These are phyloP conservation scores for Diaporthe humulicola DNA, from an alignment of 2,329 filamentous ascomycete genomes.

Conservation along the genomic window DNA sequence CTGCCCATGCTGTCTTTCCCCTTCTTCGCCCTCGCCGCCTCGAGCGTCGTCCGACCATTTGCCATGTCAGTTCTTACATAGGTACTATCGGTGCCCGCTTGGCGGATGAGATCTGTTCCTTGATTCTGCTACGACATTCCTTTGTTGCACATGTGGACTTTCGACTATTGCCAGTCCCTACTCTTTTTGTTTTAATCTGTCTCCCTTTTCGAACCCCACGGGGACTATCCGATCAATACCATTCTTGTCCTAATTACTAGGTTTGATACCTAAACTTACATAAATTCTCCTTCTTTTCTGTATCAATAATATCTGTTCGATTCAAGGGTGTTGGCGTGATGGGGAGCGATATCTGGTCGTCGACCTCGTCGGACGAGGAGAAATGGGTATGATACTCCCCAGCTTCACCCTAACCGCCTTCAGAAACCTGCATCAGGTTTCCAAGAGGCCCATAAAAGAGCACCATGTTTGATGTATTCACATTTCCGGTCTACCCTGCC, in stretches of 20 bases:
- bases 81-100: conserved; percentile 11
- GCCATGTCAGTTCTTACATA: conserved; percentile 23
- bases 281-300: neutral
- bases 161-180: conserved; percentile 19
- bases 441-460: neutral
- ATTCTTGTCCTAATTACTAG: neutral
- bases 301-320: neutral
- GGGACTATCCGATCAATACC: neutral
- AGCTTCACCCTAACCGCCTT: neutral
- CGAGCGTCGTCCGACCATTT: conserved; percentile 19
- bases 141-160: conserved; percentile 3
- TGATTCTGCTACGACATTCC: conserved; percentile 19
- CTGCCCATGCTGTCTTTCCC: neutral
- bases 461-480: neutral
- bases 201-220: neutral
- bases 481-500: neutral
- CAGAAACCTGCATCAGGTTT: neutral
- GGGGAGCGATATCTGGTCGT: conserved; percentile 29
- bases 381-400: conserved; percentile 10
- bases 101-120: neutral
- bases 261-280: conserved; percentile 22
- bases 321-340: neutral
- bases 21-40: neutral
- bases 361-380: conserved; percentile 20
- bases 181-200: conserved; percentile 2